Percentiles rank a stretch among this genome's conserved stretches.
phyloP scores from a whole-genome alignment of 192 early-diverging fungal species.

The Podila epicladia region DNA sequence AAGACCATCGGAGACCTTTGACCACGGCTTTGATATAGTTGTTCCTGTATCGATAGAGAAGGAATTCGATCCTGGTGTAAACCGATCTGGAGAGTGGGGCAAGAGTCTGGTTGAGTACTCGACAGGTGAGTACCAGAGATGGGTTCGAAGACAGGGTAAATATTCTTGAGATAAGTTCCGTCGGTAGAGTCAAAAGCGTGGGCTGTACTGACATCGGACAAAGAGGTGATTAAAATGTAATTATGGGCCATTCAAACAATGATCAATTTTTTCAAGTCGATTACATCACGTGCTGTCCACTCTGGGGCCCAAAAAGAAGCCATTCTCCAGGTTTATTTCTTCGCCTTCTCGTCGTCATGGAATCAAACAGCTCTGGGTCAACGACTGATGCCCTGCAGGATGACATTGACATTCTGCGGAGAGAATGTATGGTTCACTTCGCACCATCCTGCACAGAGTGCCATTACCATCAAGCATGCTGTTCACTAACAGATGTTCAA shows the following conservation, averaged over 20 bases:
- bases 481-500: no score
- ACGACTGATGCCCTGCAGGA: conserved; percentile 15
- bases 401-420: conserved; percentile 37
- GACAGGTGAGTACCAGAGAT: conserved; percentile 25
- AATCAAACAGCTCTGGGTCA: conserved; percentile 4
- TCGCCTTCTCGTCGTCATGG: neutral
- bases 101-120: conserved; percentile 19
- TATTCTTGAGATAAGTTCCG: conserved; percentile 19
- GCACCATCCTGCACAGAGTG: neutral
- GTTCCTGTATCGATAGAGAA: conserved; percentile 33
- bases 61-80: conserved; percentile 25
- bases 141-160: conserved; percentile 45
- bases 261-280: no score
- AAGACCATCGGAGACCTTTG: conserved; percentile 46
- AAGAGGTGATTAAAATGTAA: no score
- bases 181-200: conserved; percentile 18
- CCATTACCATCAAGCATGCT: neutral
- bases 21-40: conserved; percentile 49
- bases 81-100: conserved; percentile 34
- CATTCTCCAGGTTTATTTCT: neutral
- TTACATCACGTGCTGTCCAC: no score
- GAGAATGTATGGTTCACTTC: conserved; percentile 13
- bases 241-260: no score
- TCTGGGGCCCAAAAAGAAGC: no score
- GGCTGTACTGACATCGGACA: neutral